Evolutionary conservation across 129 eudicot species (phyloP).

Genomic region (Flaveria bidentis): DNA sequence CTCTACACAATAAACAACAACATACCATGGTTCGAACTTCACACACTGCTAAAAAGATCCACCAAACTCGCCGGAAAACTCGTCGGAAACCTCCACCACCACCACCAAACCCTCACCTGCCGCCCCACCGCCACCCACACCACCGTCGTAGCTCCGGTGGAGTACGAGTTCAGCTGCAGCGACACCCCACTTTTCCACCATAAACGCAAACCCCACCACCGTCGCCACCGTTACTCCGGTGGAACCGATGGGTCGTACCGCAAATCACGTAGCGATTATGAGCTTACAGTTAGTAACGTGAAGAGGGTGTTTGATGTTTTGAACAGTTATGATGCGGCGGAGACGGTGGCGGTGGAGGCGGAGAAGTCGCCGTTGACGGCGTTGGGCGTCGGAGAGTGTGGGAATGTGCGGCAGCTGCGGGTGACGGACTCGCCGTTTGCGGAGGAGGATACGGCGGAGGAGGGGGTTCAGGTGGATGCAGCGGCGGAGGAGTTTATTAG

Average conservation of each 20-base stretch:
- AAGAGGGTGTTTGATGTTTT: slow-evolving; percentile 54
- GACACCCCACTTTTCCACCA: slow-evolving; percentile 49
- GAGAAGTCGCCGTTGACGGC: slow-evolving; percentile 47
- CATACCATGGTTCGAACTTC: slow-evolving; percentile 56
- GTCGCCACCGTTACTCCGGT: no score
- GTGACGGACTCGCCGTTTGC: slow-evolving; percentile 81
- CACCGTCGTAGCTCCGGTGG: slow-evolving; percentile 56
- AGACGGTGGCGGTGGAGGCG: slow-evolving; percentile 4
- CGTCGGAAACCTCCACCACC: slow-evolving; percentile 50
- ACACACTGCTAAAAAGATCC: slow-evolving; percentile 54
- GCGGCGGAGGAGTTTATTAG: slow-evolving; percentile 76
- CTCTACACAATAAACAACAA: slow-evolving; percentile 54
- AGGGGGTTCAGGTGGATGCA: slow-evolving; percentile 53
- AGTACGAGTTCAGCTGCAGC: slow-evolving; percentile 76
- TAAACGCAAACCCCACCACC: slow-evolving; percentile 35
- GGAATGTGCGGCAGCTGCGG: slow-evolving; percentile 58
- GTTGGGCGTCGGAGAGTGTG: slow-evolving; percentile 67
- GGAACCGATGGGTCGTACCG: neutral
- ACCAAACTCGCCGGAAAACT: slow-evolving; percentile 64
- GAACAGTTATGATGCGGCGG: slow-evolving; percentile 30
- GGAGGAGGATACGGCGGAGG: slow-evolving; percentile 45
- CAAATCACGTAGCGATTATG: slow-evolving; percentile 4
- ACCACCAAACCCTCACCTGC: slow-evolving; percentile 56
- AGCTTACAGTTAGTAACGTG: slow-evolving; percentile 21
- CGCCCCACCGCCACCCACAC: slow-evolving; percentile 42